Conservation (phyloP, 257 asterid species). For the Nicotiana sylvestris region DNA sequence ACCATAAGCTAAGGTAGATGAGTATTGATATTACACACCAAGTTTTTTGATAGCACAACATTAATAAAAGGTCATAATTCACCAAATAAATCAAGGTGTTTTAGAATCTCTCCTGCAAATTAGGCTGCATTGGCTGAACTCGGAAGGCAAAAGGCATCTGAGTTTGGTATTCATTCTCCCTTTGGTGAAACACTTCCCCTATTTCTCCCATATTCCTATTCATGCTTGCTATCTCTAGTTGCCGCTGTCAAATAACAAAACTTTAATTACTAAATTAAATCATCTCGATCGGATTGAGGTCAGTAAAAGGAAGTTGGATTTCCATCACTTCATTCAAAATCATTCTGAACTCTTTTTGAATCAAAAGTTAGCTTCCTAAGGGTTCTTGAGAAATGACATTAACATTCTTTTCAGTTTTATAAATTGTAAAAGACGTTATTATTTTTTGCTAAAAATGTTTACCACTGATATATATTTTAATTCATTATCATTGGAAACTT, state of each 20-base stretch:
- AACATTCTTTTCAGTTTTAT: background rate
- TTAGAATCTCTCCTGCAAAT: constrained; percentile 44
- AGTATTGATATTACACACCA: constrained; percentile 5
- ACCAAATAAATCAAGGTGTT: background rate
- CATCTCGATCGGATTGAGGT: no score
- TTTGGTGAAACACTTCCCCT: constrained; percentile 42
- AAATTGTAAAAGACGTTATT: background rate
- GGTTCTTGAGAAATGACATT: background rate
- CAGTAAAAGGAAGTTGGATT: background rate
- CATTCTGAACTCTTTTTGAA: background rate
- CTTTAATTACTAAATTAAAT: background rate
- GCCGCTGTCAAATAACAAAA: constrained; percentile 30
- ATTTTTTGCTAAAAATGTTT: background rate
- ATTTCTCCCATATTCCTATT: constrained; percentile 49
- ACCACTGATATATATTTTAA: no score
- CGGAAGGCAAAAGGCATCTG: constrained; percentile 65
- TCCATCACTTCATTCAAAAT: background rate
- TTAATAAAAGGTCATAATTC: background rate
- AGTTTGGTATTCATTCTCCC: constrained; percentile 40
- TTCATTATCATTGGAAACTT: no score
- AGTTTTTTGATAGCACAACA: background rate
- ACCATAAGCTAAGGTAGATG: background rate
- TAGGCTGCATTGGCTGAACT: constrained; percentile 77
- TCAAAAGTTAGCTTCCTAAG: background rate
- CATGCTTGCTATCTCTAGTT: constrained; percentile 57